Evolutionary conservation across 768 basidiomycete species (phyloP), one percentile per base, ranked within the genome.

Genomic region (Amanita inopinata): DNA sequence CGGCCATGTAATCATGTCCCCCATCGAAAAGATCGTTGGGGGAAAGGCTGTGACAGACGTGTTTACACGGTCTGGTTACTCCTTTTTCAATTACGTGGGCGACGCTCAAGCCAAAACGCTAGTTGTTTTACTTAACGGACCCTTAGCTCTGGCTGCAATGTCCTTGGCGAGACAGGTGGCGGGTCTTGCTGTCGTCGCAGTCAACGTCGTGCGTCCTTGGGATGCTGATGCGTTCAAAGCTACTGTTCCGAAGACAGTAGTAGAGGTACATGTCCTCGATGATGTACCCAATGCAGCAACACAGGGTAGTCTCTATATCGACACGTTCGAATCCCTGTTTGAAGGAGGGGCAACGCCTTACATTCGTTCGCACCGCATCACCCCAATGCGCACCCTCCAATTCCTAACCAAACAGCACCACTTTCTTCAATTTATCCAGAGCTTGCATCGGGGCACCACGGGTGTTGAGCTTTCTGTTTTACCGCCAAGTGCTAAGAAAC

Each of bases 151-250:
- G 27, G 63, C 66, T 24, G 73, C 79, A 15, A 74, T 78, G 50
- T 69, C 74, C 1, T 56, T 78, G 8, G 69, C 71, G 9, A 51
- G 55, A 28, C 61, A 57, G 28, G 52, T 59, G 0, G 48, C 65
- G 6, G 75, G 78, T 8, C 58, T 89, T 7, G 88, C 79, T 2
- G 69, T 82, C 1, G 65, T 92, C 43, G 61, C 73, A 33, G 81
- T 90, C 40, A 81, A 84, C 48, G 79, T 88, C n/a, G 68, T 89
- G 40, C 76, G 85, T 35, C 86, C 91, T 17, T 92, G 91, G 91
- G 67, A 75, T 53, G 76, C 80, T 46, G 64, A 67, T 14, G 71
- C 74, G n/a, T 67, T 94, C 46, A 70, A 67, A 48, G 58, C 55
- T 10, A 59, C 71, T 18, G 54, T 93, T 24, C 90, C 90, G 4